Base-by-base conservation (phyloP, 805 yeast genomes). In the Jamesozyma lodderae region DNA sequence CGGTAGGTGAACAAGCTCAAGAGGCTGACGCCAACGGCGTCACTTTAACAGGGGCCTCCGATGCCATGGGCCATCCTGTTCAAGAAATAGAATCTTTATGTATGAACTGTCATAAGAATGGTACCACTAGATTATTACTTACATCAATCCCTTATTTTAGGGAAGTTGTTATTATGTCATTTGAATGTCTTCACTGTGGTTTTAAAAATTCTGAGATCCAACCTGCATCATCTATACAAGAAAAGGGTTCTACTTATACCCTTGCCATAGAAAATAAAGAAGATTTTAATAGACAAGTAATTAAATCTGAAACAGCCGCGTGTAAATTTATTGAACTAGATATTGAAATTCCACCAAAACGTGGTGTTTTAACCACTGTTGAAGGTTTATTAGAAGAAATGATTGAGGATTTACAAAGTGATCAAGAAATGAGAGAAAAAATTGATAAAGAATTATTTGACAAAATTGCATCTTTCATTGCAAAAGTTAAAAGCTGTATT, bases 1-100 rank as follows among this genome's bases (percentile, higher is more conserved):
- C 79, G 10, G 81, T 75, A n/a, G 82, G 82, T 31, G 72, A 72
- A 33, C 72, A 72, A 26, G 82, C 74, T 16, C 71, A 70, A 47
- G 24, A 31, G 10, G 4, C 23, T 22, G 42, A 41, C 37, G 43
- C 53, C 36, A 57, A 51, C 31, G 79, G 73, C 19, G 68, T 81
- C 32, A 69, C 67, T 40, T 62, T 70, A 26, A 83, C 94, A 1
- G 95, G 92, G 17, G 90, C 88, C 18, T 65, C 65, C 4, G 96
- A 86, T 57, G 80, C 81, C 8, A 79, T 78, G 59, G 96, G 96
- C 4, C 92, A 86, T 49, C 94, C 96, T 2, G 95, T 92, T 15
- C 96, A 88, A 59, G 97, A 92, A 60, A 75, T 92, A 45, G 90
- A 90, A 57, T 86, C 96, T 7, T 65, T 92, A 28, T 92, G 99